A percentile compares a stretch with the other conserved stretches of the same genome.
These are phyloP conservation scores for Pecoramyces ruminantium DNA, from an alignment of 192 early-diverging fungal genomes.

Conservation along the genomic window DNA sequence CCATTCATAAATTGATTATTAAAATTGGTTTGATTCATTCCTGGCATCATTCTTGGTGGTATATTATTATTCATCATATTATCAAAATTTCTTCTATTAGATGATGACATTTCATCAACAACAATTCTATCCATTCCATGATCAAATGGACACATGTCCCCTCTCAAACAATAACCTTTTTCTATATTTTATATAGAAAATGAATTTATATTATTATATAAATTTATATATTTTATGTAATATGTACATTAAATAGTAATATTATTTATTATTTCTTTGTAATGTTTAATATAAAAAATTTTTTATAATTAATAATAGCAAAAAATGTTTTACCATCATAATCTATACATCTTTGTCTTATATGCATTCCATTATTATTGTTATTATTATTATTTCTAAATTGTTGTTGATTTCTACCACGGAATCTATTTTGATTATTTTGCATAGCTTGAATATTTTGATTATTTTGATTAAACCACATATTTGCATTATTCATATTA, in stretches of 20 bases:
- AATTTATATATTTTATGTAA: too few species aligned
- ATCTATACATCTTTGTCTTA: constrained; percentile 43
- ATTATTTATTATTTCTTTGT: too few species aligned
- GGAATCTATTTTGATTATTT: background rate
- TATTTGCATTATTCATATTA: background rate
- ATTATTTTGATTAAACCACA: background rate
- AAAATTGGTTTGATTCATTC: background rate
- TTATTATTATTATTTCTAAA: constrained; percentile 20
- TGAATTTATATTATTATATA: background rate
- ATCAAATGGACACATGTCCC: constrained; percentile 63
- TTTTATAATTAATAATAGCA: background rate
- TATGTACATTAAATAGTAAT: too few species aligned
- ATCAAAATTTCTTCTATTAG: background rate
- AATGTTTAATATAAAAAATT: background rate
- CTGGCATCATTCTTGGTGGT: background rate
- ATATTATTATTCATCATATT: background rate
- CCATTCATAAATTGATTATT: background rate
- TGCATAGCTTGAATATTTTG: background rate
- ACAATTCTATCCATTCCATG: constrained; percentile 54
- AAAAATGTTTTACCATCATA: constrained; percentile 42
- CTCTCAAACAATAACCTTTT: constrained; percentile 60
- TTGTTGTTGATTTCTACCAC: constrained; percentile 1
- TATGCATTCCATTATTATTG: constrained; percentile 6
- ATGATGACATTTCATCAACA: constrained; percentile 23
- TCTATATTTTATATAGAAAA: constrained; percentile 21